These are phyloP conservation scores for Nannochloropsis gaditana DNA, from an alignment of 108 stramenopile species.

Conservation along the genomic window DNA sequence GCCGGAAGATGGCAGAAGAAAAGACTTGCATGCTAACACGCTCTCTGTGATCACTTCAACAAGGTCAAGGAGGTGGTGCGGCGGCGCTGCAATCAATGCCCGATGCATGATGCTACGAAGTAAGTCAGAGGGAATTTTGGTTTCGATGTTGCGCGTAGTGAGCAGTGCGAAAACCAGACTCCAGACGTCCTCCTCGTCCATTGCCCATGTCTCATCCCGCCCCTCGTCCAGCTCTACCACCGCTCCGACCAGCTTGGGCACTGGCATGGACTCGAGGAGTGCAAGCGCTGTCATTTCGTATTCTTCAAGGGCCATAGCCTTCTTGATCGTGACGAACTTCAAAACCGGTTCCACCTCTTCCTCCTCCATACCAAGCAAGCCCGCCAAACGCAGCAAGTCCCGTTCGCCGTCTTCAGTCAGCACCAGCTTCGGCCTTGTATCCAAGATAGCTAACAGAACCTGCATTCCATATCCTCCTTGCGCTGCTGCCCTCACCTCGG, in stretches of 20 bases:
- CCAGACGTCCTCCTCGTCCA: not conserved
- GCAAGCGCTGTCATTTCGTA: not conserved
- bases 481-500: not conserved
- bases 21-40: not conserved
- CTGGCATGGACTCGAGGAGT: not conserved
- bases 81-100: not conserved
- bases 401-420: not conserved
- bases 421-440: slow-evolving; percentile 8
- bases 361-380: not conserved
- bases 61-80: not conserved
- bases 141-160: not conserved
- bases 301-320: not conserved
- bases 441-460: slow-evolving; percentile 6
- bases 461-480: not conserved
- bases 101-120: not conserved
- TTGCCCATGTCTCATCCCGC: not conserved
- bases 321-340: not conserved
- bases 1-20: not conserved
- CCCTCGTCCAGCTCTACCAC: not conserved
- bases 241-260: not conserved
- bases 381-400: not conserved
- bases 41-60: not conserved
- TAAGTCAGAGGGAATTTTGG: not conserved
- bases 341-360: not conserved
- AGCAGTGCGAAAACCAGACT: not conserved